Evolutionary conservation across 2,329 filamentous ascomycete species (phyloP).

Genomic region (Penicillium italicum): DNA sequence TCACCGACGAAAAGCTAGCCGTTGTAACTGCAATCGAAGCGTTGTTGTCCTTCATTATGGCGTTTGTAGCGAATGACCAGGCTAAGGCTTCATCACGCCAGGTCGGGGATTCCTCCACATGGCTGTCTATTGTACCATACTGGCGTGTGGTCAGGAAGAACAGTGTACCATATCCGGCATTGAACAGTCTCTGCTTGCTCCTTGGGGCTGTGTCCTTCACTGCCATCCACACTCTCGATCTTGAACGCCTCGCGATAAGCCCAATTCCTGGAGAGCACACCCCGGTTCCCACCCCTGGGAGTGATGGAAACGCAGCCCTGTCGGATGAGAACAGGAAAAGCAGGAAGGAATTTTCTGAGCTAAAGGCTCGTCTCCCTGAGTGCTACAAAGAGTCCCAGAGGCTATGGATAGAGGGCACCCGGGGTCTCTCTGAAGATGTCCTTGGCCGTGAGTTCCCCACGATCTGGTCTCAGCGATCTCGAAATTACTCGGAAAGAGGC

Average conservation of each 20-base stretch:
- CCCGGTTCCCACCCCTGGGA: constrained; percentile 43
- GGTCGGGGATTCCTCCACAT: constrained; percentile 40
- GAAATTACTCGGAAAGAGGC: constrained; percentile 37
- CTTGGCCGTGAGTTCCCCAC: constrained; percentile 42
- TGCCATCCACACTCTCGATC: constrained; percentile 43
- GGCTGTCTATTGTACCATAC: constrained; percentile 48
- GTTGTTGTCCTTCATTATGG: constrained; percentile 48
- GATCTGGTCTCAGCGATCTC: constrained; percentile 44
- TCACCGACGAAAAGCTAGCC: constrained; percentile 36
- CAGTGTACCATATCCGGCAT: constrained; percentile 37
- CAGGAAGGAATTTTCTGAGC: constrained; percentile 39
- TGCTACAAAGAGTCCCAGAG: constrained; percentile 42
- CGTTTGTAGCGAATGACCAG: constrained; percentile 44
- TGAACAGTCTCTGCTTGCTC: constrained; percentile 45
- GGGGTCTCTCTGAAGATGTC: constrained; percentile 40
- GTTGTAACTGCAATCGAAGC: constrained; percentile 44
- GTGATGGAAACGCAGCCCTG: constrained; percentile 38
- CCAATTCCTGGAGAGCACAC: constrained; percentile 40
- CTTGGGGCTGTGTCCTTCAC: constrained; percentile 48
- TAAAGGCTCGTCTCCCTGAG: constrained; percentile 41
- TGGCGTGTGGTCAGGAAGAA: constrained; percentile 45
- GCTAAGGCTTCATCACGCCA: constrained; percentile 37
- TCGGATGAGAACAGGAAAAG: constrained; percentile 38
- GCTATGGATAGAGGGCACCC: constrained; percentile 44
- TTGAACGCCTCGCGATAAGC: constrained; percentile 44